These are phyloP conservation scores for Apiotrichum gamsii DNA, from an alignment of 1,284 basidiomycete genomes.

Conservation along the genomic window DNA sequence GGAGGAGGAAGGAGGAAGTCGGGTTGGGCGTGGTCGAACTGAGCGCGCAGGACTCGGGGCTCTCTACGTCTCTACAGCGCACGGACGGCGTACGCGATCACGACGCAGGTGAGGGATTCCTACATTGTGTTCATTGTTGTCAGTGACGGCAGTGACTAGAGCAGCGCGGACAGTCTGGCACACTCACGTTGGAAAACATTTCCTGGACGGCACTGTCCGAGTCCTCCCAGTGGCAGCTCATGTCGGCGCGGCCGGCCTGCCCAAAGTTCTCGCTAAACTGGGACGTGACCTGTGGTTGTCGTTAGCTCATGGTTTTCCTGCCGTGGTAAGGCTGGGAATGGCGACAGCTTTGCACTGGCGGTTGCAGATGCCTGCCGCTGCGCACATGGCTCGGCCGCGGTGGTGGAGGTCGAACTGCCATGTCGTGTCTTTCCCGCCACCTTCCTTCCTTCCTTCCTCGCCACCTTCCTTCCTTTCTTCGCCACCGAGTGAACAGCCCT, in stretches of 20 bases:
- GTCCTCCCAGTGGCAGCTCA: slow-evolving; percentile 46
- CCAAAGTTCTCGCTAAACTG: slow-evolving; percentile 42
- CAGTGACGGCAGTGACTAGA: not conserved
- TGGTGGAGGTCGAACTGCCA: too few species aligned
- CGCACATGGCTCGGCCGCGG: too few species aligned
- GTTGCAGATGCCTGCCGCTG: too few species aligned
- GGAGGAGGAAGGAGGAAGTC: not conserved
- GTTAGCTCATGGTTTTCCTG: too few species aligned
- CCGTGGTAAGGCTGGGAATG: too few species aligned
- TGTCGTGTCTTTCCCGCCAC: too few species aligned
- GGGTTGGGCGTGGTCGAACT: not conserved
- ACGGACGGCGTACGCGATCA: slow-evolving; percentile 39
- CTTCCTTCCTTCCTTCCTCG: too few species aligned
- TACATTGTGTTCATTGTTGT: too few species aligned
- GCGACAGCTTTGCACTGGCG: too few species aligned
- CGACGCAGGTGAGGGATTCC: slow-evolving; percentile 42
- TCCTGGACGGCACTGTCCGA: slow-evolving; percentile 40
- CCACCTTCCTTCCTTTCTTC: too few species aligned
- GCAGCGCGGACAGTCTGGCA: too few species aligned
- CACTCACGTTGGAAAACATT: slow-evolving; percentile 41
- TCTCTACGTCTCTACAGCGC: slow-evolving; percentile 12
- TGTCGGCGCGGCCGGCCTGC: slow-evolving; percentile 44
- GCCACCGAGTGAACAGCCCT: too few species aligned
- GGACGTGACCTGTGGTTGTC: slow-evolving; percentile 33
- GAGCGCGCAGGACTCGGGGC: not conserved